These are phyloP conservation scores for Psilocybe subaeruginosa DNA, from an alignment of 768 basidiomycete species.

Conservation along the genomic window DNA sequence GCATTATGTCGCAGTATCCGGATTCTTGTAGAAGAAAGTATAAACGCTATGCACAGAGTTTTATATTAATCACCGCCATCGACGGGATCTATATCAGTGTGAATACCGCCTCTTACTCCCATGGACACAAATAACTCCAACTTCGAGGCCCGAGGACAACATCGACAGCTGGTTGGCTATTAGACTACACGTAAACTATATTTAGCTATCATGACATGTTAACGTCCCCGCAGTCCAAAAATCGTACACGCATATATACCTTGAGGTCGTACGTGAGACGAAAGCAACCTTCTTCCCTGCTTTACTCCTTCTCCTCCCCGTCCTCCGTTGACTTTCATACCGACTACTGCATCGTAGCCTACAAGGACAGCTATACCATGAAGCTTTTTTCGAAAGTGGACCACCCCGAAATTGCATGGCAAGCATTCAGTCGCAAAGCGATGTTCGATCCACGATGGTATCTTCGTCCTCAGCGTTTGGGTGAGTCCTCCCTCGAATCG, in stretches of 20 bases:
- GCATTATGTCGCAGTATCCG: too few species aligned
- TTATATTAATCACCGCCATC: too few species aligned
- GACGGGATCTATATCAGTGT: too few species aligned
- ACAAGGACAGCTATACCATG: neutral
- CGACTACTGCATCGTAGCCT: too few species aligned
- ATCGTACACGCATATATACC: neutral
- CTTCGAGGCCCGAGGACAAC: neutral
- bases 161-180: neutral
- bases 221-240: slow-evolving; percentile 3
- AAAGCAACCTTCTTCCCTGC: neutral
- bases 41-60: too few species aligned
- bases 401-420: slow-evolving; percentile 19
- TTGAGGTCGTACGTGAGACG: slow-evolving; percentile 2
- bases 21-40: too few species aligned
- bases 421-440: slow-evolving; percentile 30
- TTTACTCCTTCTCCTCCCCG: neutral
- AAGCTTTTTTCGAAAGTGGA: slow-evolving; percentile 1
- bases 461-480: slow-evolving; percentile 34
- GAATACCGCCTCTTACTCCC: too few species aligned
- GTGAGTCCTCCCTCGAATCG: slow-evolving; percentile 19
- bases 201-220: neutral
- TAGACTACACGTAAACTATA: neutral
- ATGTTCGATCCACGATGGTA: slow-evolving; percentile 38
- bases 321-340: neutral
- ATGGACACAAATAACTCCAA: slow-evolving; percentile 5